Evolutionary conservation across 1,284 basidiomycete genomes (phyloP), one percentile per base, ranked within the genome.

Genomic region (Trichosporon coremiiforme): DNA sequence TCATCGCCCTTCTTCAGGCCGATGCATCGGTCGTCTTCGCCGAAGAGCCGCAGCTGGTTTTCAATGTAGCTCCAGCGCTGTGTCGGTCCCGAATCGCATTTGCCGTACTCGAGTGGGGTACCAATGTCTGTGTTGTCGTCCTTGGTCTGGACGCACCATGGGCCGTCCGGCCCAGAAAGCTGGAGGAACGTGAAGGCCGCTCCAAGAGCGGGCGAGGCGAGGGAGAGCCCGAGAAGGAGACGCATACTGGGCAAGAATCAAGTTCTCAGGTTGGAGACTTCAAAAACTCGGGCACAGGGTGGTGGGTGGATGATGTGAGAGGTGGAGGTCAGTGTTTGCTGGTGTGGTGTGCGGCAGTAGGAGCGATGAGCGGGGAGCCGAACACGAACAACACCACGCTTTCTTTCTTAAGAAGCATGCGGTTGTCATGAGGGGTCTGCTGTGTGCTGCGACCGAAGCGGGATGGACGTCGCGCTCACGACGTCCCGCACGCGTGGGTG

Each of bases 151-250:
- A 62, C 57, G 31, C 57, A 62, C 29, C 29, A 62, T 12, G 36
- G 36, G 36, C 36, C 36, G 36, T 62, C 13, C 29, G 15, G 6
- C 4, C 29, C 29, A 17, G 57, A 33, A 2, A 62, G 57, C 29
- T 33, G 57, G 29, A 62, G 29, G 31, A 9, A 6, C 4, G 57
- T n/a, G 57, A 62, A 62, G 31, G 29, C 29, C 2, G 57, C 57
- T 0, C 29, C 57, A 31, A 73, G 68, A 0, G 65, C 8, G 31
- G 65, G 68, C 5, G 66, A 36, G 3, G 38, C 47, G 63, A 70
- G 33, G 12, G 57, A 29, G 7, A 71, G 64, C 6, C 45, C 57
- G 10, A 71, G 10, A 36, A 67, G 64, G 55, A 73, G 53, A 13
- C 69, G 66, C 64, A 73, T 33, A 15, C 33, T 35, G 33, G 33